Base-by-base conservation (phyloP, 2,329 filamentous ascomycete species). In the Botrytis fabae region DNA sequence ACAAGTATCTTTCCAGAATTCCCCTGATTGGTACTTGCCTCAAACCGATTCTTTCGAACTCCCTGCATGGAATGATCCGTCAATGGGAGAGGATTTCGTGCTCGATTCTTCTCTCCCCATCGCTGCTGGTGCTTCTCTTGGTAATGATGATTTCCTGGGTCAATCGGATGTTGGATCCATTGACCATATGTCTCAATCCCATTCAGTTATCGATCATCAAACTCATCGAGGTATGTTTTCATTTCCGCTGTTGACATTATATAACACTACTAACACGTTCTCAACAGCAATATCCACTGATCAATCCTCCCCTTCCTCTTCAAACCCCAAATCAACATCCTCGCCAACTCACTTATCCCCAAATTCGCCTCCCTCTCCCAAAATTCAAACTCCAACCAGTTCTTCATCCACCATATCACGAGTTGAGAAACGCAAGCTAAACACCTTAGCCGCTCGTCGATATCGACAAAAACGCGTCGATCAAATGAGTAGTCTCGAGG, bases 401-500 rank as follows among this genome's bases (percentile, higher is more conserved):
- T 38, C 72, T 46, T 57, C 73, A 57, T 38, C 48, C 35, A 38
- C 63, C 42, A 63, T 57, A 25, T 73, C 71, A 54, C 74, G 75
- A 64, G 70, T 80, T 48, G 74, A 80, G 48, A 92, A 92, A 81
- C 89, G 91, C 42, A 87, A 88, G 75, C 87, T 88, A 75, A 93
- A 93, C 81, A 93, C 90, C 22, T 85, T 92, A 75, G 91, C 91
- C n/a, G 91, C 91, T 44, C 86, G 90, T 75, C 90, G 91, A 75
- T 93, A 92, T 79, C 88, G 91, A 40, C 90, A 93, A 80, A 91
- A 91, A 80, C 88, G 90, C 63, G 85, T 92, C 48, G 90, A 93
- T 77, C 88, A 90, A 75, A 88, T 92, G 80, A 82, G 82, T 40
- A 86, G 88, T 74, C 84, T 93, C 46, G 90, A 93, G 80, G 81